phyloP scores from a whole-genome alignment of 768 basidiomycete genomes.

The Russula emetica region DNA sequence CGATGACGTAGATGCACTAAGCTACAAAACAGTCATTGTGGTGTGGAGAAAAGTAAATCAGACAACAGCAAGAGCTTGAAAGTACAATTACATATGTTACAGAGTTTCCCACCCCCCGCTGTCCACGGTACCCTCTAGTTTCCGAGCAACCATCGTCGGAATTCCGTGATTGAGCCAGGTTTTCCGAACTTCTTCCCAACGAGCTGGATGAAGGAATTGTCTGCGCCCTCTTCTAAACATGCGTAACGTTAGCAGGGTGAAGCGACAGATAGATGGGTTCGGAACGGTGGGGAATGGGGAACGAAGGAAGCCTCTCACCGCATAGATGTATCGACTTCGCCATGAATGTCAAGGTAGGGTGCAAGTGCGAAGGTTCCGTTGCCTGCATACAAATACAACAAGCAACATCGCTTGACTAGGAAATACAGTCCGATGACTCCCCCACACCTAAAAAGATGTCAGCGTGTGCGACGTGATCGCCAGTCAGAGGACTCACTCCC shows the following conservation, averaged over 20 bases:
- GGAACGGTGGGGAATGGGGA: background rate
- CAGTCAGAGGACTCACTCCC: conserved; percentile 48
- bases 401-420: conserved; percentile 84
- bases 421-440: conserved; percentile 88
- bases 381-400: conserved; percentile 82
- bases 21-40: conserved; percentile 7
- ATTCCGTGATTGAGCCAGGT: conserved; percentile 88
- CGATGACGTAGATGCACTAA: conserved; percentile 17
- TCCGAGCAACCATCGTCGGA: conserved; percentile 84
- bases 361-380: conserved; percentile 86
- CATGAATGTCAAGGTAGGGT: conserved; percentile 91
- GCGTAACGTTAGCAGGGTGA: conserved; percentile 11
- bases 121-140: conserved; percentile 81
- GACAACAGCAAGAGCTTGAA: background rate
- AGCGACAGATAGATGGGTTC: background rate
- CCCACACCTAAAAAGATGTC: conserved; percentile 59
- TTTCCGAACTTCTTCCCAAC: conserved; percentile 90
- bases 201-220: conserved; percentile 76
- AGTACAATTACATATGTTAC: conserved; percentile 33
- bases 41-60: background rate
- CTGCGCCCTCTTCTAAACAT: conserved; percentile 71
- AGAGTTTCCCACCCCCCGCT: conserved; percentile 93
- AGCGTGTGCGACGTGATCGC: background rate
- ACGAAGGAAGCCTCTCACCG: conserved; percentile 47
- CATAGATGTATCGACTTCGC: conserved; percentile 90